phyloP scores from a whole-genome alignment of 352 stramenopile genomes.

The Globisporangium splendens region DNA sequence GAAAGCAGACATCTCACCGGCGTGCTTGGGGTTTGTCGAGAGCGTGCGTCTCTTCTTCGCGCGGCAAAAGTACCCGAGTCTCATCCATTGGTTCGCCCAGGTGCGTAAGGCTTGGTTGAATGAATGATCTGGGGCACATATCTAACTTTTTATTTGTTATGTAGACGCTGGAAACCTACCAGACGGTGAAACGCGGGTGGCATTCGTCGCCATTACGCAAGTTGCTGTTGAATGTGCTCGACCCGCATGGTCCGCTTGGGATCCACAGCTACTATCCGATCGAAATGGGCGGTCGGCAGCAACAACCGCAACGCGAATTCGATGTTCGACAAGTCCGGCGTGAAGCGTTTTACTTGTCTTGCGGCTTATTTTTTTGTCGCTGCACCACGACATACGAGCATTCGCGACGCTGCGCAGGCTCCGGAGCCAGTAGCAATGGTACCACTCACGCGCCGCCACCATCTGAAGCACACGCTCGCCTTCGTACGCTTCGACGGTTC shows the following conservation, averaged over 20 bases:
- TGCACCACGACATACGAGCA: constrained; percentile 68
- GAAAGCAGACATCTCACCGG: constrained; percentile 28
- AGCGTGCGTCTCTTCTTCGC: constrained; percentile 79
- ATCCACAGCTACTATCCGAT: constrained; percentile 83
- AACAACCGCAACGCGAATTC: constrained; percentile 14
- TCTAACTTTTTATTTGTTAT: constrained; percentile 2
- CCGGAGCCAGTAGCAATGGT: not conserved
- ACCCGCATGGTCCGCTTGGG: constrained; percentile 72
- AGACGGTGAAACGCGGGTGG: constrained; percentile 70
- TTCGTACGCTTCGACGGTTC: constrained; percentile 53
- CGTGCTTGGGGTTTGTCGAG: constrained; percentile 59
- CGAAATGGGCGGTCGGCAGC: constrained; percentile 12
- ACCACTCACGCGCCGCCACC: not conserved
- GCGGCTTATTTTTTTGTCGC: constrained; percentile 62
- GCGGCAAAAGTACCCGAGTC: constrained; percentile 74
- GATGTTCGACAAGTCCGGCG: constrained; percentile 54
- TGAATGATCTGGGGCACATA: not conserved
- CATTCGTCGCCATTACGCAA: constrained; percentile 53
- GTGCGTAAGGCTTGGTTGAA: constrained; percentile 24
- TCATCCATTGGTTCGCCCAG: constrained; percentile 82
- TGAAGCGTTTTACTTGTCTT: constrained; percentile 78
- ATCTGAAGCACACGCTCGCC: constrained; percentile 10
- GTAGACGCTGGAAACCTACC: constrained; percentile 77
- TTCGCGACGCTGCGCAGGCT: constrained; percentile 14
- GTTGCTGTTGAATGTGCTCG: constrained; percentile 71